phyloP scores from a whole-genome alignment of 169 alveolate genomes.

The Plasmodium yoelii region DNA sequence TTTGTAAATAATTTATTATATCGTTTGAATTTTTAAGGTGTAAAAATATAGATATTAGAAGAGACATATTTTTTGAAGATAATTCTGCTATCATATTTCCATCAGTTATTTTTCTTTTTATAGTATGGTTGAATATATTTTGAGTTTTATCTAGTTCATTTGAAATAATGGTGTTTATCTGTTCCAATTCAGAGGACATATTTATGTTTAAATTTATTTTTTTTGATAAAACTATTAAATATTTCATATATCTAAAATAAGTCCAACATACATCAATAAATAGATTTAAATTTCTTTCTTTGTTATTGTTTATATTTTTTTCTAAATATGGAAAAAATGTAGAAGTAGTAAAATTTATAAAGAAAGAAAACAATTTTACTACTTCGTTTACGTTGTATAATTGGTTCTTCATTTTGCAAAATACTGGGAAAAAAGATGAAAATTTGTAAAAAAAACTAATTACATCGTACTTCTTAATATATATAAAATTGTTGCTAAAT shows the following conservation, averaged over 20 bases:
- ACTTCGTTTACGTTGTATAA: not conserved
- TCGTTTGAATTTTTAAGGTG: conserved; percentile 36
- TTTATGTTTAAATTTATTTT: not conserved
- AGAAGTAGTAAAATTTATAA: conserved; percentile 15
- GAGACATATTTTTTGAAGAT: conserved; percentile 73
- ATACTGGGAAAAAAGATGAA: conserved; percentile 29
- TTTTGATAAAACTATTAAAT: conserved; percentile 8
- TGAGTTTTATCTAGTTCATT: conserved; percentile 19
- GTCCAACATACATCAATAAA: conserved; percentile 60
- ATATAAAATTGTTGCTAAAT: conserved; percentile 10
- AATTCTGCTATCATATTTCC: conserved; percentile 16
- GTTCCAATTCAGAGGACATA: not conserved
- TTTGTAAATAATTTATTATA: conserved; percentile 48
- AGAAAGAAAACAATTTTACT: conserved; percentile 24
- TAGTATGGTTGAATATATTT: conserved; percentile 19
- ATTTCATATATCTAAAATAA: conserved; percentile 61
- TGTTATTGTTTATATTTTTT: not conserved
- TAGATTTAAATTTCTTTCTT: not conserved
- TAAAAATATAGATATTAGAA: conserved; percentile 40
- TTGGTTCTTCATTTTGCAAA: conserved; percentile 2
- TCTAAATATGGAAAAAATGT: conserved; percentile 7
- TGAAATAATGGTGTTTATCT: not conserved
- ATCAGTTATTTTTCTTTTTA: conserved; percentile 24
- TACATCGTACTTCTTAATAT: conserved; percentile 25
- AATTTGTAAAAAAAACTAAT: conserved; percentile 69